Conservation (phyloP, 2,329 filamentous ascomycete genomes). For the Huntiella omanensis region DNA sequence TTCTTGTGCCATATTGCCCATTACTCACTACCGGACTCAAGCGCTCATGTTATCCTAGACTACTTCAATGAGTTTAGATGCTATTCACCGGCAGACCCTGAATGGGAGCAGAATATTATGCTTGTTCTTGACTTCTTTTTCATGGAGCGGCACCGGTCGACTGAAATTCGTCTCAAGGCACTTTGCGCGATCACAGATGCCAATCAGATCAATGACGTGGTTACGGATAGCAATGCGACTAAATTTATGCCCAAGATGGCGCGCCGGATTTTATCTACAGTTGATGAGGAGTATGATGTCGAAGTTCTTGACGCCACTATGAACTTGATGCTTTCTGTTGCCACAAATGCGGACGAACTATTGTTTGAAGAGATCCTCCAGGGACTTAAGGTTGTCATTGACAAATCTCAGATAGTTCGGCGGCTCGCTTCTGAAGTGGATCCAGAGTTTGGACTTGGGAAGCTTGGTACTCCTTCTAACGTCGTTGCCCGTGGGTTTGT, state of each 20-base stretch:
- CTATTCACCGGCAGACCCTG: slow-evolving; percentile 50
- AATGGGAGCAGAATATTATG: slow-evolving; percentile 46
- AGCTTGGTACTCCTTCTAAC: slow-evolving; percentile 37
- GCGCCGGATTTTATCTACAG: slow-evolving; percentile 38
- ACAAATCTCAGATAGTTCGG: slow-evolving; percentile 1
- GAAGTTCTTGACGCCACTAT: slow-evolving; percentile 46
- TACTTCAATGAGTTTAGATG: slow-evolving; percentile 51
- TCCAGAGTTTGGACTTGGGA: slow-evolving; percentile 10
- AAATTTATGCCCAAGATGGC: slow-evolving; percentile 40
- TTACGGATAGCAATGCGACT: slow-evolving; percentile 38
- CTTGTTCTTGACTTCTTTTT: slow-evolving; percentile 45
- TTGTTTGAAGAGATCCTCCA: slow-evolving; percentile 37
- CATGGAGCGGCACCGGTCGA: slow-evolving; percentile 38
- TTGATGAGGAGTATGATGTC: slow-evolving; percentile 44
- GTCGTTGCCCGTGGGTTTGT: slow-evolving; percentile 54
- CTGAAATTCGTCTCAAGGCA: slow-evolving; percentile 42
- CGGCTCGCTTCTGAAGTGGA: slow-evolving; percentile 12
- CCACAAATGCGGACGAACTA: slow-evolving; percentile 35
- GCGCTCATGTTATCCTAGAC: slow-evolving; percentile 43
- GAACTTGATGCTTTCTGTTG: slow-evolving; percentile 44
- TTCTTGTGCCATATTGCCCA: slow-evolving; percentile 44
- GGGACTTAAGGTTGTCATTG: slow-evolving; percentile 8
- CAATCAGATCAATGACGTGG: slow-evolving; percentile 37
- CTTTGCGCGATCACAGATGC: slow-evolving; percentile 41
- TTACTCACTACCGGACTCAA: slow-evolving; percentile 42